Conservation (phyloP, 192 early-diverging fungal species). For the Gamsiella multidivaricata region DNA sequence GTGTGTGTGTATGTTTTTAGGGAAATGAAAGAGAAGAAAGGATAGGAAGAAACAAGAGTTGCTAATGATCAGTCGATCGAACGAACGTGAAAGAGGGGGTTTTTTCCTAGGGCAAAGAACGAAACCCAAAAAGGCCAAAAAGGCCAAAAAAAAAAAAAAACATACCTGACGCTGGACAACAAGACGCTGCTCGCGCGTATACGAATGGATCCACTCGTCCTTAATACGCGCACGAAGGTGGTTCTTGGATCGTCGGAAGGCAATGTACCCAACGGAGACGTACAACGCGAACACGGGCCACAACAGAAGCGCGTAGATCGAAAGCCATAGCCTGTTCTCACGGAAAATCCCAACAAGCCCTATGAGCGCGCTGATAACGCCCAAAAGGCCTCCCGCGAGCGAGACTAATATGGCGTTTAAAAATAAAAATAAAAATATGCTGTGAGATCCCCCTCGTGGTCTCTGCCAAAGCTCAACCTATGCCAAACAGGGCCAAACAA, state of each 20-base stretch:
- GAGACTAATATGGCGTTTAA: conserved; percentile 19
- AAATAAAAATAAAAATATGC: neutral
- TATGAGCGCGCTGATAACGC: conserved; percentile 22
- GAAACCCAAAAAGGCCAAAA: too few relatives aligned
- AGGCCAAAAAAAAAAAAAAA: neutral
- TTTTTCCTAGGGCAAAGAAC: neutral
- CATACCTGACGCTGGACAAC: conserved; percentile 49
- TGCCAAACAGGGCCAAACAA: neutral
- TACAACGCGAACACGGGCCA: conserved; percentile 55
- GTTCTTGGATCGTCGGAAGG: conserved; percentile 40
- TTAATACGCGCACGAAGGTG: conserved; percentile 49
- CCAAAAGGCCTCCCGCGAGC: conserved; percentile 20
- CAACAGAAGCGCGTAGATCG: conserved; percentile 25
- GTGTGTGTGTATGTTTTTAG: neutral
- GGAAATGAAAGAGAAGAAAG: neutral
- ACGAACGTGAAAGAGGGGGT: neutral
- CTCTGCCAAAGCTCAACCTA: neutral
- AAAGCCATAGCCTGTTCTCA: conserved; percentile 43
- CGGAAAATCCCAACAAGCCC: conserved; percentile 45
- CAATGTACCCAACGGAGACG: conserved; percentile 49
- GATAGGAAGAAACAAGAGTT: neutral
- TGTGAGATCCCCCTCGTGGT: too few relatives aligned
- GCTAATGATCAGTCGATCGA: neutral
- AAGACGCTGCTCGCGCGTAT: conserved; percentile 36
- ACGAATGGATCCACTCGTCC: conserved; percentile 46